phyloP scores from a whole-genome alignment of 306 rosid genomes.

The Arachis hypogaea region DNA sequence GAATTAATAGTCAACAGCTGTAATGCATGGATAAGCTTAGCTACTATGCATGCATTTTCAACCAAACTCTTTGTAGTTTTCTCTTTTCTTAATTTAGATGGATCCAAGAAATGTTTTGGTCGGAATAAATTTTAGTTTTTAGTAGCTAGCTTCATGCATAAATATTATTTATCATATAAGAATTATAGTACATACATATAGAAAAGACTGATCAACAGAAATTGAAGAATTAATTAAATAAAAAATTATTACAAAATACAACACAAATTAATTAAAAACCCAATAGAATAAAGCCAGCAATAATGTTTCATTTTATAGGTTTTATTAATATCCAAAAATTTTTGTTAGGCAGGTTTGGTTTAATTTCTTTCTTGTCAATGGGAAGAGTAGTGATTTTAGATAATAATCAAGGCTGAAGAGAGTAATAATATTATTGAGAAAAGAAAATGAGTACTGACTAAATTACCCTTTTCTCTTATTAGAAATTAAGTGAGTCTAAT shows the following conservation, averaged over 20 bases:
- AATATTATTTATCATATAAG: neutral
- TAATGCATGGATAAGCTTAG: constrained; percentile 38
- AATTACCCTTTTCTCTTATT: no score
- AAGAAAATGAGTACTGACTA: no score
- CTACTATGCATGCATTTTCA: neutral
- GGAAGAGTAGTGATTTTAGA: no score
- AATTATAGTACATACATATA: no score
- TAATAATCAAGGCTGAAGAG: no score
- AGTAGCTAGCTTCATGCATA: neutral
- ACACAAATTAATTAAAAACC: neutral
- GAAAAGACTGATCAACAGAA: neutral
- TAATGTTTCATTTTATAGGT: no score
- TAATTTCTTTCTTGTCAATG: no score
- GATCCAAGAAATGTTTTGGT: neutral
- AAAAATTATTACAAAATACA: neutral
- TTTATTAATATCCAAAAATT: neutral
- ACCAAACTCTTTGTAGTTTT: constrained; percentile 17
- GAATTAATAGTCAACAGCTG: constrained; percentile 47
- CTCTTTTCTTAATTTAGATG: neutral
- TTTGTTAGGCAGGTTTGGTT: neutral
- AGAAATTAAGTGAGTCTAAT: no score
- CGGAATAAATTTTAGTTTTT: neutral
- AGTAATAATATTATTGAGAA: no score
- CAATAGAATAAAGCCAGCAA: neutral
- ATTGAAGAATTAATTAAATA: neutral